Base-by-base conservation (phyloP, 345 rosid genomes). In the Rhizophora mangle region DNA sequence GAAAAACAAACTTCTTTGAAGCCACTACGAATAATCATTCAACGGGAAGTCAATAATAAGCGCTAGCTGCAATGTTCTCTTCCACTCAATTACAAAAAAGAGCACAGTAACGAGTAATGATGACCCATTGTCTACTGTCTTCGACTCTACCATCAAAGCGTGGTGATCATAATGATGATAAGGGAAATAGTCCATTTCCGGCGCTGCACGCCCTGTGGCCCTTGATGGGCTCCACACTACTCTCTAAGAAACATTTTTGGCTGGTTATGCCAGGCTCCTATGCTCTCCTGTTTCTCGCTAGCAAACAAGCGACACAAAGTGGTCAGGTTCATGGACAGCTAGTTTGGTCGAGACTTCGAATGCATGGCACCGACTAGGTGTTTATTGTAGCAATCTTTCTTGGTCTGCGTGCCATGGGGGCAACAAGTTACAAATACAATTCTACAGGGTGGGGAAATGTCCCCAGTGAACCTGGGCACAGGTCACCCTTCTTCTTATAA, bases 61-160 rank as follows among this genome's bases (percentile, higher is more conserved):
- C 13, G 21, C 49, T 27, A 37, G 27, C 22, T 56, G 64, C 31
- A 20, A 65, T 36, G 51, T 74, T 74, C 70, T 58, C 71, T 39
- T 63, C 20, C 15, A 55, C 60, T 47, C 39, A 49, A 57, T 47
- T 47, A 20, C 51, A 21, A 37, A 51, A 3, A 10, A 6, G 54
- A 68, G 52, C 6, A 63, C 47, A 64, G 63, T 15, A n/a, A 32
- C 5, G 30, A 67, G 68, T 65, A 54, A 84, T 77, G 46, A 74
- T 81, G 68, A 53, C 81, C 84, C 85, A 82, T 74, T 74, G 72
- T 68, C 63, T 52, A 49, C 51, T 82, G 84, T 78, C 85, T 60
- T 71, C 81, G 60, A 68, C 47, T 15, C 54, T 36, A 68, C 62
- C 54, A 69, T 26, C 54, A 62, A 73, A 37, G 59, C 30, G 63